Evolutionary conservation across 257 asterid species (phyloP), one percentile per base, ranked within the genome.

Genomic region (Anisodus tanguticus): DNA sequence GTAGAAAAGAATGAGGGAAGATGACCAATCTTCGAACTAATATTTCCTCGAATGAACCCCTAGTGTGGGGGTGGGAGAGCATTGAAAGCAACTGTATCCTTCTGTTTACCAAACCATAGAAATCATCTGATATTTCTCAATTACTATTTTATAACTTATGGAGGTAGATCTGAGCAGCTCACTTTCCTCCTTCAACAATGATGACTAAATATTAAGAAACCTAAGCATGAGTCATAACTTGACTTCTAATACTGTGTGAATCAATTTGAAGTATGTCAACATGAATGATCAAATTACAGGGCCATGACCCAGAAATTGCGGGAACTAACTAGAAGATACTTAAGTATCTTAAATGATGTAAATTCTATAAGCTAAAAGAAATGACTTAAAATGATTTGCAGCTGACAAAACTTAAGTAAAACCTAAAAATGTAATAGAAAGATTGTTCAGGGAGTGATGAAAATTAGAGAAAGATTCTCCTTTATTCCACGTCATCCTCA

Each of bases 381-480:
- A 69, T 69, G 53, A n/a, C 77, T 69, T 37, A 69, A 69, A 13
- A 26, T 69, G 77, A 69, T 69, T 41, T 16, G 53, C 16, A 69
- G n/a, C 39, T 45, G 59, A 47, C 37, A 10, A 47, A 72, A 72
- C 10, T 45, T 45, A 10, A 72, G 54, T 19, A n/a, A 71, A 16
- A 45, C 16, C 79, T 63, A 43, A 45, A 71, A 19, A 5, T 72
- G 17, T 19, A 43, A 45, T 11, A 19, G 79, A 43, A n/a, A 72
- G 39, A 9, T 47, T 72, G 39, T 31, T 45, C 59, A 45, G 9
- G 31, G 41, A 71, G 45, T 17, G 17, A n/a, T 45, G 80, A 5
- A 9, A 72, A 72, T 19, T 47, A 45, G 59, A 47, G 59, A 72
- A 66, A 31, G n/a, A 31, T 11, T 66, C 19, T 66, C 45, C 70